phyloP scores from a whole-genome alignment of 2,329 filamentous ascomycete genomes.

The Sarocladium strictum region DNA sequence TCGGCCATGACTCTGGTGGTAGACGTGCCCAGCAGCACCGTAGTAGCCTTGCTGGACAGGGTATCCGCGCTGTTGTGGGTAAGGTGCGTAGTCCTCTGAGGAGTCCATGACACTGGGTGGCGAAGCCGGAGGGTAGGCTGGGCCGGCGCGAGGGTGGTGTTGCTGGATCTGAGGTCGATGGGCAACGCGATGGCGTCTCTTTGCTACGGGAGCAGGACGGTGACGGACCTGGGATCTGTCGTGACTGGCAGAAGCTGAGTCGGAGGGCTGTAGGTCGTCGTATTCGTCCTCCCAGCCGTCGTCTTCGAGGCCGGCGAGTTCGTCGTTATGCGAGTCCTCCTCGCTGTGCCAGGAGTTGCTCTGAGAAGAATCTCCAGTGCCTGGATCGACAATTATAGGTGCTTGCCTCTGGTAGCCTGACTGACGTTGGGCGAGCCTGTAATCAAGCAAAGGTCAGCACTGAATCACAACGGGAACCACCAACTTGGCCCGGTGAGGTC shows the following conservation, averaged over 20 bases:
- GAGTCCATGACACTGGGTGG: constrained; percentile 7
- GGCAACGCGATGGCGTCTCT: constrained; percentile 17
- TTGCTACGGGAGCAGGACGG: not conserved
- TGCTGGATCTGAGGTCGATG: constrained; percentile 16
- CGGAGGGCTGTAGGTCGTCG: constrained; percentile 49
- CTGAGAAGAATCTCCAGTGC: constrained; percentile 24
- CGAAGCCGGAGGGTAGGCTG: constrained; percentile 12
- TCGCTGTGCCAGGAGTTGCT: constrained; percentile 33
- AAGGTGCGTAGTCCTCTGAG: constrained; percentile 1
- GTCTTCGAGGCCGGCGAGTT: constrained; percentile 21
- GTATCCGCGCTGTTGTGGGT: constrained; percentile 5
- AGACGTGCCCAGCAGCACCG: constrained; percentile 19
- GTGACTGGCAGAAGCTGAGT: constrained; percentile 46
- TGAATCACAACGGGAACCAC: not conserved
- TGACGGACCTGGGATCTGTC: constrained; percentile 13
- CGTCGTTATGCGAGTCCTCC: constrained; percentile 23
- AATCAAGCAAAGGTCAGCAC: not conserved
- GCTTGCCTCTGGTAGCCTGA: constrained; percentile 17
- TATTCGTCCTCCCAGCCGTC: constrained; percentile 29
- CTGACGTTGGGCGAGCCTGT: constrained; percentile 21
- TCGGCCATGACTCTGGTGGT: constrained; percentile 4
- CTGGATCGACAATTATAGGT: constrained; percentile 17
- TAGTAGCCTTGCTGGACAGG: constrained; percentile 22
- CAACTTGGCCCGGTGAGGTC: not conserved
- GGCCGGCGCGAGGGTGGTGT: constrained; percentile 12